Percentiles rank a stretch among this genome's conserved stretches.
phyloP scores from a whole-genome alignment of 2,329 filamentous ascomycete genomes.

The Talaromyces rugulosus region DNA sequence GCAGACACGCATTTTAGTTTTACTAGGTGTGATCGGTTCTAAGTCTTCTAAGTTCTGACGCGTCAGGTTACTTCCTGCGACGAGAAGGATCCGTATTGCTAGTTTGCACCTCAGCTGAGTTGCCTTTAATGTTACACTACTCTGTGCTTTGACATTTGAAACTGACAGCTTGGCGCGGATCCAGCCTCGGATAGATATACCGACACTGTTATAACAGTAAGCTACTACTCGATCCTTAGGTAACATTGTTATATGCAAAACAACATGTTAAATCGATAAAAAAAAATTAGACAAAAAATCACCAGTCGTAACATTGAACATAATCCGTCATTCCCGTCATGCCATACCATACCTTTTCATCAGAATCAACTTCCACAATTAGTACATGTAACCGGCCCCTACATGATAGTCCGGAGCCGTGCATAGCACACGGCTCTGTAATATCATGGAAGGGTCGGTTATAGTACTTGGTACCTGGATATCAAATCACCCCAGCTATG shows the following conservation, averaged over 20 bases:
- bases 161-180: no score
- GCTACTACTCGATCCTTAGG: neutral
- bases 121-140: no score
- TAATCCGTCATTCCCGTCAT: neutral
- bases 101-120: neutral
- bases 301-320: neutral
- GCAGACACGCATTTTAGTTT: neutral
- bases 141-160: no score
- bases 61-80: neutral
- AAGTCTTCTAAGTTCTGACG: neutral
- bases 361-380: neutral
- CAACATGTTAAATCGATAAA: neutral
- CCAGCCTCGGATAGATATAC: neutral
- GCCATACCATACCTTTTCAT: neutral
- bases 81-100: neutral
- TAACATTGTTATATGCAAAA: neutral
- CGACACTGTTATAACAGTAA: neutral
- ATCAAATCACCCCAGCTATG: neutral
- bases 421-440: no score
- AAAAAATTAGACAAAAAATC: no score
- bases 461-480: neutral
- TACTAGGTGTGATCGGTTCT: neutral
- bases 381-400: no score
- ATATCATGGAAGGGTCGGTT: no score
- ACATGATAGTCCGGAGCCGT: no score